phyloP scores from a whole-genome alignment of 192 early-diverging fungal genomes.

The Gonapodya sp. region DNA sequence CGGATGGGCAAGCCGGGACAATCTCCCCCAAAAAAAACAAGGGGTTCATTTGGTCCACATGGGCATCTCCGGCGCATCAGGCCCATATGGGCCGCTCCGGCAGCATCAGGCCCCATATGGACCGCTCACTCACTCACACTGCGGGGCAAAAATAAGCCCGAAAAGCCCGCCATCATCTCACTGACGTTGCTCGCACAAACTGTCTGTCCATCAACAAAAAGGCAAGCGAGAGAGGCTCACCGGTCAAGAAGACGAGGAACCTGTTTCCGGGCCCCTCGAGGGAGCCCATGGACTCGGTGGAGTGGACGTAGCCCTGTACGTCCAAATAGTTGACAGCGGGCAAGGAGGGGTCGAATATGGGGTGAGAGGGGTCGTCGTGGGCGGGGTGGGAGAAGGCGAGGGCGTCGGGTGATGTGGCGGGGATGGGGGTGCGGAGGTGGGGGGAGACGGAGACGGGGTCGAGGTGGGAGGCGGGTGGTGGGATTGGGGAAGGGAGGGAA shows the following conservation, averaged over 20 bases:
- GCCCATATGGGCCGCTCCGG: too few species aligned
- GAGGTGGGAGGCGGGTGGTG: background rate
- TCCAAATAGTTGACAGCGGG: conserved; percentile 12
- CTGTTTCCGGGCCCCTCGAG: conserved; percentile 19
- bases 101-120: too few species aligned
- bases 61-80: too few species aligned
- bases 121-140: too few species aligned
- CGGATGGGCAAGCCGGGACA: too few species aligned
- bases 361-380: background rate
- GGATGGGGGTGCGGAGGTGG: conserved; percentile 9
- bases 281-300: conserved; percentile 17
- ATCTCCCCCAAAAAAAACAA: too few species aligned
- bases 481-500: background rate
- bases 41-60: too few species aligned
- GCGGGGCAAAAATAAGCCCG: too few species aligned
- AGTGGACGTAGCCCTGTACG: conserved; percentile 18
- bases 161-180: too few species aligned
- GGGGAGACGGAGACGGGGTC: background rate
- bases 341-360: conserved; percentile 8
- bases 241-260: conserved; percentile 18
- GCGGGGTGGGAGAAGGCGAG: conserved; percentile 11
- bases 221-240: conserved; percentile 7
- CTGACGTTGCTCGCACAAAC: too few species aligned
- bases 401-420: conserved; percentile 16
- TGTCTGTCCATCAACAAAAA: background rate